A percentile compares a stretch with the other conserved stretches of the same genome.
Conservation (phyloP, 352 stramenopile species). For the Phytophthora sansomeana region DNA sequence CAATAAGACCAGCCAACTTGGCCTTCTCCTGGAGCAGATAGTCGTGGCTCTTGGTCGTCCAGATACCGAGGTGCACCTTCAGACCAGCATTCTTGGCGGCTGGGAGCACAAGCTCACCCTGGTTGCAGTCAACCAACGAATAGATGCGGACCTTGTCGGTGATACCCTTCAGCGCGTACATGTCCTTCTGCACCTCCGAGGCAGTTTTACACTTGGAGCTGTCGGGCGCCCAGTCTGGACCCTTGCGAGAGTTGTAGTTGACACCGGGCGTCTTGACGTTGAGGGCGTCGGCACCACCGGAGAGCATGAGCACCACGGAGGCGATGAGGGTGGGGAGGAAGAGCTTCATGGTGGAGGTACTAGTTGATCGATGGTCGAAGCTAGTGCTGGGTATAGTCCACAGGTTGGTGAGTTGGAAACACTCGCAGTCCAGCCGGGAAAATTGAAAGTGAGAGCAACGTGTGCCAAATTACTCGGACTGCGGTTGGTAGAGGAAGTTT, state of each 20-base stretch:
- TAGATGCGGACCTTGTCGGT: slow-evolving; percentile 76
- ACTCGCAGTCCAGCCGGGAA: neutral
- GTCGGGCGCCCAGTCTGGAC: slow-evolving; percentile 51
- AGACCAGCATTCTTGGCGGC: slow-evolving; percentile 57
- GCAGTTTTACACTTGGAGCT: slow-evolving; percentile 56
- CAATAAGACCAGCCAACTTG: slow-evolving; percentile 51
- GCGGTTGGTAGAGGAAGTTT: neutral
- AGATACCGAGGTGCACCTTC: slow-evolving; percentile 72
- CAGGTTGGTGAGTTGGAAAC: neutral
- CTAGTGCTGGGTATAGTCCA: neutral
- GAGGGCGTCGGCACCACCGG: slow-evolving; percentile 33
- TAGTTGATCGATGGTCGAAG: neutral
- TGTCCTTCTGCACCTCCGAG: slow-evolving; percentile 59
- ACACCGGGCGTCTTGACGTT: slow-evolving; percentile 71
- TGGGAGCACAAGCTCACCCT: slow-evolving; percentile 53
- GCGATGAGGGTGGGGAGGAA: slow-evolving; percentile 34
- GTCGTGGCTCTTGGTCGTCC: slow-evolving; percentile 48
- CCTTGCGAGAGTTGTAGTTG: slow-evolving; percentile 81
- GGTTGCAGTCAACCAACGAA: slow-evolving; percentile 64
- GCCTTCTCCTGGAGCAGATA: slow-evolving; percentile 58
- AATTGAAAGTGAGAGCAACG: neutral
- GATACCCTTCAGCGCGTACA: slow-evolving; percentile 54
- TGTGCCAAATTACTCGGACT: neutral
- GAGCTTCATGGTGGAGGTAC: slow-evolving; percentile 40
- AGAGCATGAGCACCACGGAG: slow-evolving; percentile 23